These are phyloP conservation scores for Exophiala dermatitidis DNA, from an alignment of 2,329 filamentous ascomycete genomes.

Conservation along the genomic window DNA sequence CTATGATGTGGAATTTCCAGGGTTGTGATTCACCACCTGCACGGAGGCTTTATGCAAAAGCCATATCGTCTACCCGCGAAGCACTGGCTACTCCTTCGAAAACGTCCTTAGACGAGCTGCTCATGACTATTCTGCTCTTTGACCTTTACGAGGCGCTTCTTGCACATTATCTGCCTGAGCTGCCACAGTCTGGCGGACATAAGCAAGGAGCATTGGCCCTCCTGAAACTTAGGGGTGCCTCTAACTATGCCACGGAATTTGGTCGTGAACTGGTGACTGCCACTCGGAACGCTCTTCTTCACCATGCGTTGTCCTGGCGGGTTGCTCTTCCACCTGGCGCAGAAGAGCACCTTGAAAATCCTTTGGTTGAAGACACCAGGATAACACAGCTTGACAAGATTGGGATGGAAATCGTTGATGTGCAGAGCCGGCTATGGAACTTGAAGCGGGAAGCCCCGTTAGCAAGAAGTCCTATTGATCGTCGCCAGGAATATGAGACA, in stretches of 20 bases:
- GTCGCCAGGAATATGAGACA: conserved; percentile 4
- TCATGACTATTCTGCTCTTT: conserved; percentile 26
- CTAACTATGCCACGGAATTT: conserved; percentile 14
- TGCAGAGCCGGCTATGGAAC: conserved; percentile 17
- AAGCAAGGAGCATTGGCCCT: conserved; percentile 26
- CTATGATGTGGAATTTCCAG: conserved; percentile 24
- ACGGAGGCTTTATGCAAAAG: conserved; percentile 19
- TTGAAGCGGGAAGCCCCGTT: not conserved
- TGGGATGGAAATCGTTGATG: conserved; percentile 8
- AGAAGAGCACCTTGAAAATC: conserved; percentile 17
- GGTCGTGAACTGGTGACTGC: conserved; percentile 15
- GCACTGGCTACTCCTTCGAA: conserved; percentile 18
- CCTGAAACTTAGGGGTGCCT: conserved; percentile 17
- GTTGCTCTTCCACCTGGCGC: conserved; percentile 14
- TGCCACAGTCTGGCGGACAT: conserved; percentile 16
- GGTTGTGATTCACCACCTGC: conserved; percentile 19
- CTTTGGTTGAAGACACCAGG: conserved; percentile 8
- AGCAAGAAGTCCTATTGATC: not conserved
- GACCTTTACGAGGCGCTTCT: conserved; percentile 26
- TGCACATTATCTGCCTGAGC: conserved; percentile 16
- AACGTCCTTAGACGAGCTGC: conserved; percentile 21
- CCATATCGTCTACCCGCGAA: conserved; percentile 18
- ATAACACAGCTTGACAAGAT: conserved; percentile 17
- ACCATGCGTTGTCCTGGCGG: conserved; percentile 15
- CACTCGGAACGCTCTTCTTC: conserved; percentile 17